Evolutionary conservation across 2,329 filamentous ascomycete genomes (phyloP).

Genomic region (Fusarium chlamydosporum): DNA sequence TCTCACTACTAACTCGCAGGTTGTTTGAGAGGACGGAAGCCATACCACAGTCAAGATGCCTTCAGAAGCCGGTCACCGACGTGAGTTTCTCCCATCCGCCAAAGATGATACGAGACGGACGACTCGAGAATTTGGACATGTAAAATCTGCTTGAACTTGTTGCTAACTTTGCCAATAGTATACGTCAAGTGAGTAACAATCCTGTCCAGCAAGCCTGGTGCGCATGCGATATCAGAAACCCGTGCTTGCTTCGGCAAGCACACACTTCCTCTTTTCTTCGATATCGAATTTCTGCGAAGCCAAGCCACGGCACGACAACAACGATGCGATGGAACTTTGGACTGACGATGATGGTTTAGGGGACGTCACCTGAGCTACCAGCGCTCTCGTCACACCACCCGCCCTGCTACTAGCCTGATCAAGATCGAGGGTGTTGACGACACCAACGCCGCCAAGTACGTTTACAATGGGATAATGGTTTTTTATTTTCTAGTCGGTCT

Average conservation of each 20-base stretch:
- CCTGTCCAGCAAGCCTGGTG: slow-evolving; percentile 17
- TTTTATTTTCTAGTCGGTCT: slow-evolving; percentile 7
- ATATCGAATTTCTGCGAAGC: slow-evolving; percentile 47
- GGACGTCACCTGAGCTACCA: slow-evolving; percentile 99
- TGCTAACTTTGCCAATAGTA: slow-evolving; percentile 69
- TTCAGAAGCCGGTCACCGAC: slow-evolving; percentile 89
- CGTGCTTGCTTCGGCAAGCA: slow-evolving; percentile 33
- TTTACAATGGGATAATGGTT: slow-evolving; percentile 44
- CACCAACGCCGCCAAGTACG: slow-evolving; percentile 88
- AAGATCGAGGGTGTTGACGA: slow-evolving; percentile 99
- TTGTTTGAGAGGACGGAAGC: slow-evolving; percentile 64
- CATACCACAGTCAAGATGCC: slow-evolving; percentile 79
- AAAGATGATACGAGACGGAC: slow-evolving; percentile 29
- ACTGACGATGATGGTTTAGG: slow-evolving; percentile 66
- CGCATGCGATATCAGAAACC: slow-evolving; percentile 38
- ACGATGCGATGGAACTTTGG: slow-evolving; percentile 44
- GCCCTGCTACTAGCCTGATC: slow-evolving; percentile 92
- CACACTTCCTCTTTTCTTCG: slow-evolving; percentile 31
- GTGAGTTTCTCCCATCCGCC: slow-evolving; percentile 69
- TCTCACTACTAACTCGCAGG: slow-evolving; percentile 60
- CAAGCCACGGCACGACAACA: slow-evolving; percentile 44
- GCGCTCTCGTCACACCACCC: slow-evolving; percentile 92
- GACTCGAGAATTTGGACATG: slow-evolving; percentile 30
- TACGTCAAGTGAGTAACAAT: slow-evolving; percentile 86
- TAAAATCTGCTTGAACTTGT: slow-evolving; percentile 35